Percentiles rank a stretch among this genome's conserved stretches.
Conservation (phyloP, 164 flowering plant species). For the Nymphaea colorata region DNA sequence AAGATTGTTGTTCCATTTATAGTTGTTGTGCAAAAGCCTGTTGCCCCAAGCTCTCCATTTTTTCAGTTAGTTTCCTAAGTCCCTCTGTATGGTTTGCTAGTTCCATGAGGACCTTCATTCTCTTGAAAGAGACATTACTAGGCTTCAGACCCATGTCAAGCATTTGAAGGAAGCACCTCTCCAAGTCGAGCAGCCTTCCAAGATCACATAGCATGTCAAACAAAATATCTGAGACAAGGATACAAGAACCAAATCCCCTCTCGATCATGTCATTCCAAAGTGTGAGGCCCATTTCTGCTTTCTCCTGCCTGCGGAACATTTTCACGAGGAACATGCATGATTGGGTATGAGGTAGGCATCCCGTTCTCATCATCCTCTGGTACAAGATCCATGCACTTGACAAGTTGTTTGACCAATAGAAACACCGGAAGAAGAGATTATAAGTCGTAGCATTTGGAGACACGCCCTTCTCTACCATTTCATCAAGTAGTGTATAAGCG, state of each 20-base stretch:
- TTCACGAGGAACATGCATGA: conserved; percentile 82
- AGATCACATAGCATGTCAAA: conserved; percentile 80
- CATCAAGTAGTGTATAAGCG: conserved; percentile 60
- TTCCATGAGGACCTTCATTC: conserved; percentile 91
- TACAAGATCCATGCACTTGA: conserved; percentile 54
- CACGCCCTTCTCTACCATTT: conserved; percentile 54
- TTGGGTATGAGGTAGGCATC: conserved; percentile 82
- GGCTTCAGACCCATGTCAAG: conserved; percentile 81
- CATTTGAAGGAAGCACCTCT: conserved; percentile 80
- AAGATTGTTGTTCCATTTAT: no score
- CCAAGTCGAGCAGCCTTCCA: conserved; percentile 89
- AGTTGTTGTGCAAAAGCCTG: neutral
- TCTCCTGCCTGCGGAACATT: conserved; percentile 65
- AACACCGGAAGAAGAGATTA: conserved; percentile 61
- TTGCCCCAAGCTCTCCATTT: conserved; percentile 41
- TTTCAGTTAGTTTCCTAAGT: conserved; percentile 37
- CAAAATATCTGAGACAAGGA: conserved; percentile 71
- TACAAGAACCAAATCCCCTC: conserved; percentile 80
- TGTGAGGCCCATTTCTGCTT: conserved; percentile 61
- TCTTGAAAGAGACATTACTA: conserved; percentile 59
- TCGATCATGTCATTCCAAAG: conserved; percentile 89
- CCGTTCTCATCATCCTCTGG: conserved; percentile 50
- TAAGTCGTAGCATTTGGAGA: conserved; percentile 73
- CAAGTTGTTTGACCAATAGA: conserved; percentile 66
- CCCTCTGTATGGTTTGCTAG: conserved; percentile 55